Evolutionary conservation across 1,284 basidiomycete genomes (phyloP).

Genomic region (Cryptococcus sp.): DNA sequence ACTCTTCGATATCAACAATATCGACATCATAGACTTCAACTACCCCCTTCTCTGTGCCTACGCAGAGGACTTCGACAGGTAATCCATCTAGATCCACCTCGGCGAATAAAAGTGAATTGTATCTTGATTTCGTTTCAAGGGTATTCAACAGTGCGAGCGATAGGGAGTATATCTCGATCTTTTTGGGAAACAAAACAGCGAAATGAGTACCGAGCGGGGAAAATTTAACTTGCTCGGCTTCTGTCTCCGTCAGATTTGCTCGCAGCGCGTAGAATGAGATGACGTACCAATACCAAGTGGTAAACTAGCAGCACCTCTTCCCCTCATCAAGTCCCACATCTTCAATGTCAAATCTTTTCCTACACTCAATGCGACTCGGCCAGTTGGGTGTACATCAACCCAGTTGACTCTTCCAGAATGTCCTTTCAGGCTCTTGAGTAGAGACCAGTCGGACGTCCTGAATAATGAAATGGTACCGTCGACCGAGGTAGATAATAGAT

Average conservation of each 20-base stretch:
- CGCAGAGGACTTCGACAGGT: constrained; percentile 58
- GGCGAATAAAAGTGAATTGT: constrained; percentile 74
- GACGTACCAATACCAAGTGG: constrained; percentile 74
- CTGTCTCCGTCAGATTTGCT: constrained; percentile 48
- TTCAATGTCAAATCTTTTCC: constrained; percentile 84
- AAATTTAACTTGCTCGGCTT: constrained; percentile 84
- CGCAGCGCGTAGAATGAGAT: too few relatives aligned
- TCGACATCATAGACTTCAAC: constrained; percentile 61
- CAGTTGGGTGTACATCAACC: constrained; percentile 85
- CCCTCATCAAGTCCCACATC: constrained; percentile 99
- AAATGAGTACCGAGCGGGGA: constrained; percentile 70
- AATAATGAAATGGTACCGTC: constrained; percentile 87
- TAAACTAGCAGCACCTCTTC: constrained; percentile 79
- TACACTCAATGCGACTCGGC: constrained; percentile 83
- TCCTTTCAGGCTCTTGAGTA: constrained; percentile 81
- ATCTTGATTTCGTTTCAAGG: constrained; percentile 67
- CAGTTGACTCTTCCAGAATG: constrained; percentile 89
- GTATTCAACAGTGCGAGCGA: constrained; percentile 67
- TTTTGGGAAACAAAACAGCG: constrained; percentile 68
- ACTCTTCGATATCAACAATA: constrained; percentile 18
- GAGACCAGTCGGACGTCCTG: constrained; percentile 86
- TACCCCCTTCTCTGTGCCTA: constrained; percentile 80
- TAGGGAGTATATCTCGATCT: constrained; percentile 74
- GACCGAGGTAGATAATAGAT: constrained; percentile 83
- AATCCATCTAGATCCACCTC: constrained; percentile 48